Evolutionary conservation across 1,284 basidiomycete genomes (phyloP).

Genomic region (Apiotrichum brassicae): DNA sequence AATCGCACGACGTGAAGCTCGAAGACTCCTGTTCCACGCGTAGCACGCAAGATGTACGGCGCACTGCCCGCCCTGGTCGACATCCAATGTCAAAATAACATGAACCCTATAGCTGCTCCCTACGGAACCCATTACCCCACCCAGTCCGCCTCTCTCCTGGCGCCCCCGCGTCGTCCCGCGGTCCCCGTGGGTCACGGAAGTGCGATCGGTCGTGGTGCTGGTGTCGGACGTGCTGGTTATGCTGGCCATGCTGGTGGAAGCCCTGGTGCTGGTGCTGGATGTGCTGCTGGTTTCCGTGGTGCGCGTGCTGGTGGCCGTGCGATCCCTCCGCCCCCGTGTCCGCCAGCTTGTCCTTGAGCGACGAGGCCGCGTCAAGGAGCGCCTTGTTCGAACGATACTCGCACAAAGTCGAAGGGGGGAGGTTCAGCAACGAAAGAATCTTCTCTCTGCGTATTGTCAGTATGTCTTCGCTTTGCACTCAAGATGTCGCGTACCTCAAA

Average conservation of each 20-base stretch:
- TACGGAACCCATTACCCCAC: constrained; percentile 18
- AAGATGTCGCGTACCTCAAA: too few species aligned
- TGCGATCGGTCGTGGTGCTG: constrained; percentile 9
- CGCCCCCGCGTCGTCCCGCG: constrained; percentile 12
- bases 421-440: constrained; percentile 39
- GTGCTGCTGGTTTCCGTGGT: constrained; percentile 1
- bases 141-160: constrained; percentile 7
- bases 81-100: too few species aligned
- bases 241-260: background rate
- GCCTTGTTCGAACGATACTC: constrained; percentile 47
- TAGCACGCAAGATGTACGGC: too few species aligned
- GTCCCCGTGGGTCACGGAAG: constrained; percentile 12
- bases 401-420: constrained; percentile 39
- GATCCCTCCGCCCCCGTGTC: constrained; percentile 2
- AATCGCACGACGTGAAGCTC: too few species aligned
- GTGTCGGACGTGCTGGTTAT: constrained; percentile 1
- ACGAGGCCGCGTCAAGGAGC: constrained; percentile 36
- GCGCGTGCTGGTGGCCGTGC: background rate
- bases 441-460: constrained; percentile 36
- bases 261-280: constrained; percentile 1
- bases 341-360: constrained; percentile 15
- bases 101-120: constrained; percentile 16
- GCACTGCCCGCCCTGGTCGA: too few species aligned
- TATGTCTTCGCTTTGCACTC: constrained; percentile 13
- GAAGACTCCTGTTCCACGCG: too few species aligned